Percentiles rank a stretch among this genome's conserved stretches.
Conservation (phyloP, 176 grass and related monocot species). For the Tillandsia fasciculata region DNA sequence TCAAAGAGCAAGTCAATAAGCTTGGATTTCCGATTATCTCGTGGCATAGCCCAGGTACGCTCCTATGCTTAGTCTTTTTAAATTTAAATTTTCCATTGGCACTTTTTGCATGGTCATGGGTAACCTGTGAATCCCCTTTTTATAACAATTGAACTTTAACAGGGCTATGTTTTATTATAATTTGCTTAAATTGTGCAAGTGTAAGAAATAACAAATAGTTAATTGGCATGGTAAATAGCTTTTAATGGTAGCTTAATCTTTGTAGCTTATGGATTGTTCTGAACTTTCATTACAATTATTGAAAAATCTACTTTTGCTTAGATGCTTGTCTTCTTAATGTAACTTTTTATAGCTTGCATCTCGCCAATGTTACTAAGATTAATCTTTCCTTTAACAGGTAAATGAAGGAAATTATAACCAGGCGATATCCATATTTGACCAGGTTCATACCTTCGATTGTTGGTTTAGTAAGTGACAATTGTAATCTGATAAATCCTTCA, state of each 20-base stretch:
- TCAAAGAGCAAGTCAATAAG: slow-evolving; percentile 88
- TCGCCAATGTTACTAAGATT: not conserved
- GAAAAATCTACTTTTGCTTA: not conserved
- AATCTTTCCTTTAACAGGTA: slow-evolving; percentile 40
- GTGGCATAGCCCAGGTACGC: slow-evolving; percentile 92
- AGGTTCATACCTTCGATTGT: slow-evolving; percentile 42
- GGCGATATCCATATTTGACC: slow-evolving; percentile 93
- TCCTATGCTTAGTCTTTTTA: slow-evolving; percentile 8
- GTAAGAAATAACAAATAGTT: not conserved
- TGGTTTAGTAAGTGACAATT: not conserved
- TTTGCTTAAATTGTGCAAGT: no score
- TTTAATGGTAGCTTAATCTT: not conserved
- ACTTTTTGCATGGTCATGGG: no score
- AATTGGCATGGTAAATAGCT: not conserved
- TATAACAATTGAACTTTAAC: not conserved
- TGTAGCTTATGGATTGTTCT: no score
- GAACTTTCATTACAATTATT: no score
- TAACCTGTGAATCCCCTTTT: not conserved
- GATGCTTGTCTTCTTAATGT: not conserved
- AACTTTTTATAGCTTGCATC: not conserved
- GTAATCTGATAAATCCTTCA: slow-evolving; percentile 13
- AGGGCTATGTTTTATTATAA: no score
- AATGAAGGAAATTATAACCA: slow-evolving; percentile 97
- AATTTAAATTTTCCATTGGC: not conserved
- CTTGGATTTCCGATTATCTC: slow-evolving; percentile 90